Base-by-base conservation (phyloP, 306 rosid species). In the Vigna angularis region DNA sequence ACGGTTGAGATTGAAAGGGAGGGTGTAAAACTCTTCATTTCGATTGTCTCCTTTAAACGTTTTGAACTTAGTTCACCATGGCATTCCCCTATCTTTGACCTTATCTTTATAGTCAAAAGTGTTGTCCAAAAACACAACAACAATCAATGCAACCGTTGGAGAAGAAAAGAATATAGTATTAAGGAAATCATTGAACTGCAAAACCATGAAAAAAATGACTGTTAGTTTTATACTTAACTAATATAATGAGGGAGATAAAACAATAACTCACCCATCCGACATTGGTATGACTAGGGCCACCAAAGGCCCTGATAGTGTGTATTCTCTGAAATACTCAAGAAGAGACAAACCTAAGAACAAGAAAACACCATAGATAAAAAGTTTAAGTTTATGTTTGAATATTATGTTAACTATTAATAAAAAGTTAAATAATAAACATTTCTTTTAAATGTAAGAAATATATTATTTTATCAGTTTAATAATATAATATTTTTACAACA, bases 51-150 rank as follows among this genome's bases (percentile, higher is more conserved):
- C 99, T 73, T 89, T 90, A 50, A 93, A 95, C 45, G 93, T 66
- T 75, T 96, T 66, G 77, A 93, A 95, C 81, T 88, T 95, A 63
- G 81, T 93, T 98, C 99, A 95, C 98, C 98, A 95, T 51, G 98
- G 93, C 99, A 95, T 93, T 79, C 99, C 99, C 63, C 98, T 86
- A 79, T 95, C 99, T 83, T 87, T 88, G 9, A 92, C 93, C 16
- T 97, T 91, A 52, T 89, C 93, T 84, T 26, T 26, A 3, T 26
- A 26, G 28, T 26, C 28, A 26, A 26, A 3, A 26, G 28, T 26
- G 28, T 26, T 85, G 87, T 95, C 99, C 73, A 93, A 87, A 88
- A 95, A 90, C 26, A 95, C 90, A 0, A 91, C 91, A 26, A 93
- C 82, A 0, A 95, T 85, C 80, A 95, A 81, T 7, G 93, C 98